Conservation (phyloP, 768 basidiomycete species). For the Cyclocybe aegerita region DNA sequence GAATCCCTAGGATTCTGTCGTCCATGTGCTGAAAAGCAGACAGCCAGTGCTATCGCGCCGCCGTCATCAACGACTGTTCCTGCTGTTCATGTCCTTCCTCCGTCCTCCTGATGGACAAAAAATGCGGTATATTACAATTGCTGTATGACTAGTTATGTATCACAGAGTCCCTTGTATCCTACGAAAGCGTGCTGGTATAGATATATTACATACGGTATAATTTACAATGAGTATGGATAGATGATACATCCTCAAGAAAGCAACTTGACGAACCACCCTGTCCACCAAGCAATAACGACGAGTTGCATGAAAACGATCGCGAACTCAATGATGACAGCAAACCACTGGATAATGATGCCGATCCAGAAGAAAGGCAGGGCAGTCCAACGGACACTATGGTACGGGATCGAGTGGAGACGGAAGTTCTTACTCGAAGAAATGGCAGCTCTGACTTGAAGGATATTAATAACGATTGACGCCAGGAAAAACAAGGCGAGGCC, state of each 20-base stretch:
- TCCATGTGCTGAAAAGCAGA: constrained; percentile 52
- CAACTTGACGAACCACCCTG: constrained; percentile 66
- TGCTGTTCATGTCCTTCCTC: not conserved
- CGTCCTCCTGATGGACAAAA: too few species aligned
- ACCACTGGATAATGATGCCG: constrained; percentile 66
- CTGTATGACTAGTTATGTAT: too few species aligned
- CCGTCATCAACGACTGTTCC: constrained; percentile 5
- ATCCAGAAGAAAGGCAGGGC: constrained; percentile 63
- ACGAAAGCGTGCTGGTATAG: not conserved
- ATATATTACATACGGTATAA: constrained; percentile 20
- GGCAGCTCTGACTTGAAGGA: constrained; percentile 61
- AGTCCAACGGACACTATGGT: constrained; percentile 62
- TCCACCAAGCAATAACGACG: constrained; percentile 70
- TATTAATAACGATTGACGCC: constrained; percentile 43
- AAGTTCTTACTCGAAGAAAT: constrained; percentile 52
- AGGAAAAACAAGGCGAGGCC: constrained; percentile 54
- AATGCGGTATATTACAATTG: too few species aligned
- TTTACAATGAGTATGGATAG: constrained; percentile 11
- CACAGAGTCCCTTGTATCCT: too few species aligned
- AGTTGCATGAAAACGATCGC: constrained; percentile 57
- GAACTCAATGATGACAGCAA: constrained; percentile 59
- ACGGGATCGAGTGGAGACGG: constrained; percentile 56
- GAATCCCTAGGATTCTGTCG: constrained; percentile 60
- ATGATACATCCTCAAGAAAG: constrained; percentile 25
- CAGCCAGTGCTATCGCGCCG: constrained; percentile 7